phyloP scores from a whole-genome alignment of 352 stramenopile genomes.

The Aphanomyces stellatus region DNA sequence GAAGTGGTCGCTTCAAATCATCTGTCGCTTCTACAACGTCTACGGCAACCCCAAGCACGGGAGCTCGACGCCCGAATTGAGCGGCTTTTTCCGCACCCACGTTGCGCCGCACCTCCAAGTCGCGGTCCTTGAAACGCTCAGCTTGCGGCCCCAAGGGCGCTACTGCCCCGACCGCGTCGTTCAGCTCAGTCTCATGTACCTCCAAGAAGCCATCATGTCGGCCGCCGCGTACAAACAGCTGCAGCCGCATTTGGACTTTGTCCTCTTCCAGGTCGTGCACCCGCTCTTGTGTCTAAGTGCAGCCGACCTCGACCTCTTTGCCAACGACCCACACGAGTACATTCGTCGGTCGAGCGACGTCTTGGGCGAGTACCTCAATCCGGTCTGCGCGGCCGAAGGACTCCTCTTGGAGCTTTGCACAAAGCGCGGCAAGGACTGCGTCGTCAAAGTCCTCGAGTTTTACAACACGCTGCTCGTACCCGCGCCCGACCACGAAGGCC shows the following conservation, averaged over 20 bases:
- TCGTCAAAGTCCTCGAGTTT: conserved; percentile 10
- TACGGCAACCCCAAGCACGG: conserved; percentile 54
- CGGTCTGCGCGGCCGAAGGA: conserved; percentile 12
- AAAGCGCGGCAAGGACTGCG: conserved; percentile 18
- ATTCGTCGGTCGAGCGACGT: conserved; percentile 13
- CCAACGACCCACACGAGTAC: conserved; percentile 15
- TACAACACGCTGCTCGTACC: conserved; percentile 14
- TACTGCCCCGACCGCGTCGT: conserved; percentile 86
- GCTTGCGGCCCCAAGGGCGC: conserved; percentile 47
- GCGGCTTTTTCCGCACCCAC: conserved; percentile 5
- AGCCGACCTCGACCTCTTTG: conserved; percentile 5
- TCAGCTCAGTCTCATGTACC: conserved; percentile 67
- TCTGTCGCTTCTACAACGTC: conserved; percentile 70
- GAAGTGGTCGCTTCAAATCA: conserved; percentile 84
- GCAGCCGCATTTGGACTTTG: conserved; percentile 86
- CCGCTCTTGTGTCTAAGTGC: conserved; percentile 19
- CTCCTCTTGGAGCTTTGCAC: conserved; percentile 17
- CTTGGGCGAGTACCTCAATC: conserved; percentile 17
- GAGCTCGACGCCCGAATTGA: conserved; percentile 8
- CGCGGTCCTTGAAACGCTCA: conserved; percentile 53
- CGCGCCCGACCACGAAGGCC: conserved; percentile 27
- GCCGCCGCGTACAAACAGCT: conserved; percentile 82
- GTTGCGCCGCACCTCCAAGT: conserved; percentile 18
- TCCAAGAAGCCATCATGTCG: conserved; percentile 65
- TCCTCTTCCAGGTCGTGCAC: conserved; percentile 86